Evolutionary conservation across 108 stramenopile genomes (phyloP).

Genomic region (Cafeteria roenbergensis): DNA sequence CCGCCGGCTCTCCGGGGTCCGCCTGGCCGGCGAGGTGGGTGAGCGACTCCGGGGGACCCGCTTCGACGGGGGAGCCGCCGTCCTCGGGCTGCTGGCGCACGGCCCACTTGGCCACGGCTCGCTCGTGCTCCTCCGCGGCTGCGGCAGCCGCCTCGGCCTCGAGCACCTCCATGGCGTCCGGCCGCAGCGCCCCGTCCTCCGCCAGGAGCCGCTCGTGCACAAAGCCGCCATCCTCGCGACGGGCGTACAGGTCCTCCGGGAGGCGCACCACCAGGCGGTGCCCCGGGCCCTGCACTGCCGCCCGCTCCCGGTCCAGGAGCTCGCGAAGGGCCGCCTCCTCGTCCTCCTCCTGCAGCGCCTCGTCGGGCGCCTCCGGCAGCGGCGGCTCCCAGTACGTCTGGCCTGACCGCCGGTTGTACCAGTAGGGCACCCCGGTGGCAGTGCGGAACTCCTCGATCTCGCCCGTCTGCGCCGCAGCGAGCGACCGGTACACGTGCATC

Average conservation of each 20-base stretch:
- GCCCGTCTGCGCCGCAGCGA: conserved; percentile 46
- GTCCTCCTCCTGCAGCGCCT: conserved; percentile 24
- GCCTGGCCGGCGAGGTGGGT: background rate
- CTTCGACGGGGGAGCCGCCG: too few species aligned
- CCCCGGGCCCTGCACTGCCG: conserved; percentile 16
- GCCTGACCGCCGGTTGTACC: conserved; percentile 47
- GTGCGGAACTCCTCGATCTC: conserved; percentile 33
- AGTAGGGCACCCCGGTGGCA: conserved; percentile 47
- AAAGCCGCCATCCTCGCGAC: conserved; percentile 18
- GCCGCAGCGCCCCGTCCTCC: background rate
- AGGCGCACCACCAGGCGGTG: background rate
- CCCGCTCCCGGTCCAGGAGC: conserved; percentile 16
- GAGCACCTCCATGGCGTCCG: background rate
- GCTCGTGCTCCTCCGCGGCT: too few species aligned
- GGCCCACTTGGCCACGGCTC: background rate
- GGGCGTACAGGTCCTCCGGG: conserved; percentile 14
- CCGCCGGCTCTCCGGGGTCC: background rate
- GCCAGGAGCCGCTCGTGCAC: background rate
- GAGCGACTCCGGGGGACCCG: too few species aligned
- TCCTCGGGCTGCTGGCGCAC: background rate
- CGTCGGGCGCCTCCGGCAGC: conserved; percentile 20
- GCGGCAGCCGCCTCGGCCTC: too few species aligned
- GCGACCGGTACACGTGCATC: conserved; percentile 43
- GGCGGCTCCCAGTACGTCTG: conserved; percentile 55
- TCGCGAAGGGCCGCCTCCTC: background rate